These are phyloP conservation scores for Pseudonitzschia multiseries DNA, from an alignment of 108 stramenopile species.

Conservation along the genomic window DNA sequence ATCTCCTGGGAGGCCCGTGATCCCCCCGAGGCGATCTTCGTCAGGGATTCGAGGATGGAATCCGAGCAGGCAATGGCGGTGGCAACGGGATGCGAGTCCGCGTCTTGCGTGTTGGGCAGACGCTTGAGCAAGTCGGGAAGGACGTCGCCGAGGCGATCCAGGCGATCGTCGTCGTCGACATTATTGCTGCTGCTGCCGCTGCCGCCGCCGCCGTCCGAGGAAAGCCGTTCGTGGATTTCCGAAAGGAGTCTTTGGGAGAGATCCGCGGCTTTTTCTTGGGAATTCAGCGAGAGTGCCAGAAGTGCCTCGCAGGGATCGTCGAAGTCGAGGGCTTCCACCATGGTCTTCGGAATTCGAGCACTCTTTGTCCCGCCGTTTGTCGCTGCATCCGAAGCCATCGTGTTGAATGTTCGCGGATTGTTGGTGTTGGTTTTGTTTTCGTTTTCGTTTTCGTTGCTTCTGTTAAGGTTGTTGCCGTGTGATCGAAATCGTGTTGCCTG, in stretches of 20 bases:
- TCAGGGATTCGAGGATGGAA: constrained; percentile 73
- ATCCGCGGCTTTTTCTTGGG: constrained; percentile 31
- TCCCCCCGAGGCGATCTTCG: constrained; percentile 83
- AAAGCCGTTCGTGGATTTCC: constrained; percentile 10
- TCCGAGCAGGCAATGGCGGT: constrained; percentile 62
- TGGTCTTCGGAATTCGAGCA: constrained; percentile 31
- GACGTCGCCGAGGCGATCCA: not conserved
- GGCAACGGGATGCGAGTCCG: constrained; percentile 46
- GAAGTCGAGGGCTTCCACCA: constrained; percentile 54
- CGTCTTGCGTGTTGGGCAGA: constrained; percentile 20
- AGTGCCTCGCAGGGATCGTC: constrained; percentile 56
- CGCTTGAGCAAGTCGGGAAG: constrained; percentile 30
- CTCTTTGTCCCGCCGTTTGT: not conserved
- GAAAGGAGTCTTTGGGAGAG: constrained; percentile 39
- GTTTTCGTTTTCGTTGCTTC: no score
- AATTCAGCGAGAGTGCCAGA: constrained; percentile 40
- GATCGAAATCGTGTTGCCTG: no score
- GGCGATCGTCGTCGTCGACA: not conserved
- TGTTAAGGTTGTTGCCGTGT: no score
- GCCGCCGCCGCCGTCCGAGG: not conserved
- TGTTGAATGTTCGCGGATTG: constrained; percentile 12
- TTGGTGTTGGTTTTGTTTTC: not conserved
- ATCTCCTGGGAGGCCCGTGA: constrained; percentile 81
- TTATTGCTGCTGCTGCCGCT: not conserved
- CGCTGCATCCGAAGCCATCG: constrained; percentile 13